Evolutionary conservation across 345 rosid genomes (phyloP).

Genomic region (Eucalyptus coolabah): DNA sequence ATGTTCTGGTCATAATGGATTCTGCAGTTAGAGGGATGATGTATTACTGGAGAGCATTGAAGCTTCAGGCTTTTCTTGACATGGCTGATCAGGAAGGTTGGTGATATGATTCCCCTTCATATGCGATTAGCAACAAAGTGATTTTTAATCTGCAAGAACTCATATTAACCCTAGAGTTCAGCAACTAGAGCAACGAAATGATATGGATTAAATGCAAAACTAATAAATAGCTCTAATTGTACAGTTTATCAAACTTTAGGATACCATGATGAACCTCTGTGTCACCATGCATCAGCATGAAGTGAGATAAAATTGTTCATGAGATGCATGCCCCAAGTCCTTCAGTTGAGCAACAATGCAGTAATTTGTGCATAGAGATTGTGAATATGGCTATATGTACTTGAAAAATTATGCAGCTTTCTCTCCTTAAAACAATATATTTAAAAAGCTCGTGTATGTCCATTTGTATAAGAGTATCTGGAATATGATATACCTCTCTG

Average conservation of each 20-base stretch:
- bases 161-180: not conserved
- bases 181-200: not conserved
- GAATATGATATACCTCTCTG: not conserved
- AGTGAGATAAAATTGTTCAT: not conserved
- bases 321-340: not conserved
- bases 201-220: not conserved
- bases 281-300: not conserved
- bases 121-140: not conserved
- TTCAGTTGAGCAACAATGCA: not conserved
- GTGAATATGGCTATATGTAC: not conserved
- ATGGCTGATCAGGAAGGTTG: slow-evolving; percentile 83
- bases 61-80: slow-evolving; percentile 98
- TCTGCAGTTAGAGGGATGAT: slow-evolving; percentile 96
- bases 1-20: not conserved
- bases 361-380: not conserved
- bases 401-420: not conserved
- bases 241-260: not conserved
- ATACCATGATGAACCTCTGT: not conserved
- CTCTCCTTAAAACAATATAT: not conserved
- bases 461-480: not conserved
- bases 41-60: slow-evolving; percentile 94
- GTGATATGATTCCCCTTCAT: not conserved
- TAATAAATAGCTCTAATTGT: not conserved
- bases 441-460: not conserved
- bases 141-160: not conserved